Base-by-base conservation (phyloP, 495 filamentous ascomycete species). In the Podospora conica region DNA sequence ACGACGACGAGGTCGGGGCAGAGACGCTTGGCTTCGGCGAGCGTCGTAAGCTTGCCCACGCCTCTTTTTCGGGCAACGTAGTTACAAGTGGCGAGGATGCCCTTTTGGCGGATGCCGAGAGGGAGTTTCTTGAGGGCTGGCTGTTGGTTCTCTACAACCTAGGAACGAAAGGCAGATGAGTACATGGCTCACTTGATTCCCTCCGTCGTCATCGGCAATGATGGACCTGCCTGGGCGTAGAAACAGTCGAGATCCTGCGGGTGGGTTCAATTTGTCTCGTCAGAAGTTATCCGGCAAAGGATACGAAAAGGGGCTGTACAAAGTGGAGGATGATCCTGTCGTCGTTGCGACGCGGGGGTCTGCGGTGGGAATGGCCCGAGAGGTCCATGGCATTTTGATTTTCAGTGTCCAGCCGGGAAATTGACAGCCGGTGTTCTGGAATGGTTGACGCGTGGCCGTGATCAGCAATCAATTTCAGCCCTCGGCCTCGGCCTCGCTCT, bases 81-180 rank as follows among this genome's bases (percentile, higher is more conserved):
- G 77, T 98, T 97, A 82, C 92, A 96, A 5, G 94, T 98, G 55
- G 93, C 93, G 25, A 97, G 85, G 55, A 97, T 96, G 70, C 91
- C 89, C 78, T 97, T 97, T 73, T 87, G 83, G 72, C 81, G 79
- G 63, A 85, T 76, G 25, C 79, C 84, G 55, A 97, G 78, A 9
- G 92, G 92, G 53, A 89, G 76, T 1, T 84, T 78, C 67, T 87
- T 92, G 66, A 96, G 80, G 0, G 81, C 76, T 1, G 93, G 91
- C 69, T 90, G 87, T 69, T 90, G 87, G 64, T 87, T 87, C 76
- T 97, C 93, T 67, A 94, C 88, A 31, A 69, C 71, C 74, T 76
- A 27, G 20, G 0, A 57, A 54, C 15, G 23, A 55, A 18, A n/a
- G n/a, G 25, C 9, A 58, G 22, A 54, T 63, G 24, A 63, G 54